Base-by-base conservation (phyloP, 2,329 filamentous ascomycete genomes). In the Neofusicoccum laricinum region DNA sequence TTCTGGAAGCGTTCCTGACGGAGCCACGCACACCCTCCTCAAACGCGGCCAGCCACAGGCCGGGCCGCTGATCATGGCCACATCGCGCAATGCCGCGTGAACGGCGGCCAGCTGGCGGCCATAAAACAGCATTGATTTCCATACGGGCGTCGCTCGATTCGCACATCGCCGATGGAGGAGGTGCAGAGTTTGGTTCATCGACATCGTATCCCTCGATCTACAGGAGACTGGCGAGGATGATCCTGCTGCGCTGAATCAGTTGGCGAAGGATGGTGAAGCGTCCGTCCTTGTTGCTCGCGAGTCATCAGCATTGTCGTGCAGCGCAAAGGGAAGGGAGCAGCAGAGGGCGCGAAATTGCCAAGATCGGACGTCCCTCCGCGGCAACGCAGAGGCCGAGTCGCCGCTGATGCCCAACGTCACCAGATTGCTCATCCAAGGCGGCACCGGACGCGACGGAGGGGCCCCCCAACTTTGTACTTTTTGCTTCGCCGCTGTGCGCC, bases 1-100 rank as follows among this genome's bases (percentile, higher is more conserved):
- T 59, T 59, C 55, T 59, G 25, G 55, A 59, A 59, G 55, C 55
- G 55, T 59, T 59, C 55, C 55, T 59, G 55, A 59, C 41, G 55
- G 55, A 46, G 41, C 55, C 55, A 59, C 41, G 12, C 19, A 30
- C n/a, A 30, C 40, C 15, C 40, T 59, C 25, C 7, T n/a, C 17
- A 36, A 15, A 30, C 32, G 32, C 49, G 32, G n/a, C 15, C 49
- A 51, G 49, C 49, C 49, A 51, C 49, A 51, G 30, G 3, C 30
- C 14, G 49, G 30, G 12, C 40, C 30, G 55, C 19, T 38, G 55
- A 59, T 59, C 55, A 59, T 46, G 30, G 55, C 55, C 55, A 14
- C 41, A 59, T 59, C 41, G 55, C 55, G 55, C 40, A 46, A 46
- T 59, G n/a, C 55, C 55, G 55, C 30, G 8, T 15, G n/a, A 2